Conservation (phyloP, 768 basidiomycete genomes). For the Dioszegia aurantiaca region DNA sequence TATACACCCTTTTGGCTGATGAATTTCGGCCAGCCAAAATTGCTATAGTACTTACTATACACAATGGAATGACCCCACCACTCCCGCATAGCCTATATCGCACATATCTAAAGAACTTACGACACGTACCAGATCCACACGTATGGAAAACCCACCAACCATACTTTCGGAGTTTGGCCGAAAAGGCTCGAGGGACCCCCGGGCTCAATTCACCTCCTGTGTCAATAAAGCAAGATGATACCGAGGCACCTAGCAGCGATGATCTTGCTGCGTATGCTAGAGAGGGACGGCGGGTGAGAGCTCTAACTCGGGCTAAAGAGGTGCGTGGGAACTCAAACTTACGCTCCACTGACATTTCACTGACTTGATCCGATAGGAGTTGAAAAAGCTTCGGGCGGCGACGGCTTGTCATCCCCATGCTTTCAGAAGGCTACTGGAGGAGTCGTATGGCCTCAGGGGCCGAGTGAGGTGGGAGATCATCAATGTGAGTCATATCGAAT, state of each 20-base stretch:
- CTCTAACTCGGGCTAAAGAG: slow-evolving; percentile 7
- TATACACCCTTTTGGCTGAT: background rate
- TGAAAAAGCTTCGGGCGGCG: slow-evolving; percentile 33
- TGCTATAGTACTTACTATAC: no score
- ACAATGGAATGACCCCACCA: slow-evolving; percentile 3
- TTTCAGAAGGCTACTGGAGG: slow-evolving; percentile 30
- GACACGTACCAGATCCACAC: slow-evolving; percentile 38
- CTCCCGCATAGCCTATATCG: slow-evolving; percentile 26
- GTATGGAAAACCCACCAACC: slow-evolving; percentile 33
- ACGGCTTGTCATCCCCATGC: slow-evolving; percentile 44
- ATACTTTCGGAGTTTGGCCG: slow-evolving; percentile 14
- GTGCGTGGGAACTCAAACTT: background rate
- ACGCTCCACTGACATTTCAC: background rate
- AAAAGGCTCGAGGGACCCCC: no score
- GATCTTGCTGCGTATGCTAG: background rate
- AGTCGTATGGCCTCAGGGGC: slow-evolving; percentile 33
- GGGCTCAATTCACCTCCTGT: background rate
- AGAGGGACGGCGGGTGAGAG: slow-evolving; percentile 5
- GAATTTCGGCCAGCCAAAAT: no score
- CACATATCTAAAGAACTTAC: slow-evolving; percentile 31
- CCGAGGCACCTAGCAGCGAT: no score
- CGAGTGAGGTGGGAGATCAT: slow-evolving; percentile 23
- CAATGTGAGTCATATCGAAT: slow-evolving; percentile 20
- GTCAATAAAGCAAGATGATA: background rate
- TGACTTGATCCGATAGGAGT: slow-evolving; percentile 19